phyloP scores from a whole-genome alignment of 1,284 basidiomycete species.

The Irpex sp. region DNA sequence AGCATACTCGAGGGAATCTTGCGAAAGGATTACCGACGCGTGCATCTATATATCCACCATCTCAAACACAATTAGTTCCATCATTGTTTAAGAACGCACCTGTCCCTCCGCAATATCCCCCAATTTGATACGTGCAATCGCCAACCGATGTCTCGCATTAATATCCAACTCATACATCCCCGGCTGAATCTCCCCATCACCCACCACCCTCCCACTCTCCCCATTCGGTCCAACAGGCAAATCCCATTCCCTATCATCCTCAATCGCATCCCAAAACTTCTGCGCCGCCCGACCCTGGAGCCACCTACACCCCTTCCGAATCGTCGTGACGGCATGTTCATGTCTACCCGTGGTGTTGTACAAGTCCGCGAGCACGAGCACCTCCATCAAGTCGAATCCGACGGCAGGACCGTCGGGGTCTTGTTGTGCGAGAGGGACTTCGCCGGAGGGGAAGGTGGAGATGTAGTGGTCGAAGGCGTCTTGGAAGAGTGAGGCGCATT shows the following conservation, averaged over 20 bases:
- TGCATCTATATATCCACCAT: conserved; percentile 57
- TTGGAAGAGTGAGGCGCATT: conserved; percentile 65
- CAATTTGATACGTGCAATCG: conserved; percentile 80
- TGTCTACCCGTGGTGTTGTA: conserved; percentile 72
- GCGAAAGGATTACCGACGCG: conserved; percentile 63
- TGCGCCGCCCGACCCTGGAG: conserved; percentile 78
- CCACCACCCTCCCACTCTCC: conserved; percentile 11
- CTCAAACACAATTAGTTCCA: not conserved
- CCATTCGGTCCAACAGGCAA: conserved; percentile 34
- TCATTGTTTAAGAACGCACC: conserved; percentile 38
- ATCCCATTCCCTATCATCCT: conserved; percentile 90
- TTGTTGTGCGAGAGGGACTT: conserved; percentile 22
- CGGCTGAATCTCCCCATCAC: conserved; percentile 38
- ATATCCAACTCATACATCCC: conserved; percentile 71
- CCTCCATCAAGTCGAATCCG: conserved; percentile 59
- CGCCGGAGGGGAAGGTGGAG: conserved; percentile 31
- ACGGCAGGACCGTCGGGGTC: conserved; percentile 29
- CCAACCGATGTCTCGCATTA: conserved; percentile 84
- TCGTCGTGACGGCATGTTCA: conserved; percentile 65
- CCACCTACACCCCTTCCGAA: conserved; percentile 84
- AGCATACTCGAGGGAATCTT: conserved; percentile 75
- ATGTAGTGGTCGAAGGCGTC: conserved; percentile 53
- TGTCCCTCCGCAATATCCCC: conserved; percentile 81
- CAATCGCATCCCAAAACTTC: conserved; percentile 77
- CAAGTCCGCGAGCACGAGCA: conserved; percentile 82